Evolutionary conservation across 1,284 basidiomycete species (phyloP), one percentile per base, ranked within the genome.

Genomic region (Paramarasmius palmivorus): DNA sequence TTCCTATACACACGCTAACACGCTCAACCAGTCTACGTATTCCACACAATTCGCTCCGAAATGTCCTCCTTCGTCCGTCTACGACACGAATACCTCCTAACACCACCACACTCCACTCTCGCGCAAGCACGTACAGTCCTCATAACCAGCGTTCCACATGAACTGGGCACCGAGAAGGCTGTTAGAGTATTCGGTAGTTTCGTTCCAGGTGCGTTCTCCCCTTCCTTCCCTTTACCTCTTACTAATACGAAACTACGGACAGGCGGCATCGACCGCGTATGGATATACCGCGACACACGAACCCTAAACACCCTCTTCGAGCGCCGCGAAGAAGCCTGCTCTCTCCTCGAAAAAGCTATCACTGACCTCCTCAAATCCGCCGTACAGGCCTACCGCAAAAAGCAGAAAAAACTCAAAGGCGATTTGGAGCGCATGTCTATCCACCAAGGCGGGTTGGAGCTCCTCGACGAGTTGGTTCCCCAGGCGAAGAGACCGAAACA

Each of bases 91-190:
- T 88, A 87, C 68, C 78, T 93, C 25, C 77, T 85, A 58, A 81
- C 79, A 57, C 78, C 78, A 35, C 74, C 76, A 19, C 87, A 92
- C 66, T 81, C 83, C 2, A 68, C 71, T 14, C 74, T 83, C 5
- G 82, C 88, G 1, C 88, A 92, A 71, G 86, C 90, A 1, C 82
- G 83, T 39, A 92, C 90, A 0, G 85, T 93, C 3, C 81, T 93
- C 44, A 79, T 93, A 57, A 90, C 88, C 0, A 82, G 83, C 45
- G 81, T 93, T 9, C 88, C 89, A 1, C 76, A 81, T 15, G 76
- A 82, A 47, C 75, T 86, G 52, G 75, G 81, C 35, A 78, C 79
- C 55, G 83, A 89, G 64, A 71, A 73, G 17, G 81, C 83, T 58
- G 73, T 93, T 35, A 75, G 76, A 25, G 75, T 79, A 50, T 81